Base-by-base conservation (phyloP, 257 asterid species). In the Solanum sitiens region DNA sequence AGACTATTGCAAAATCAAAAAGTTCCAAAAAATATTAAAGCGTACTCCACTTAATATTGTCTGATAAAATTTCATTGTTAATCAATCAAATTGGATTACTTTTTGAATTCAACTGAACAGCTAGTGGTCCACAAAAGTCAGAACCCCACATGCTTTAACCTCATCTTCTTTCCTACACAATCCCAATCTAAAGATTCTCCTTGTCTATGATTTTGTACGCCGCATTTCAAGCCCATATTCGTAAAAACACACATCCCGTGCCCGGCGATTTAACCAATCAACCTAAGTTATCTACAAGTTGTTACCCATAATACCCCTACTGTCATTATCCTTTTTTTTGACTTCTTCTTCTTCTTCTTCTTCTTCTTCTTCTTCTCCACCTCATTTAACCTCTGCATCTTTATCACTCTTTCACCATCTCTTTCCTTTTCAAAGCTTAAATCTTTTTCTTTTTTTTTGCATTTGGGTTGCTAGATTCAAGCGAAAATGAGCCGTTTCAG, bases 401-500 rank as follows among this genome's bases (percentile, higher is more conserved):
- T 30, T 18, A 86, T 56, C 65, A 44, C 50, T 71, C 47, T 18
- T 21, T 70, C 53, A 59, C 74, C 8, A 23, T 83, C 47, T 10
- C 16, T 15, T 35, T 10, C 8, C 27, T 21, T 50, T 47, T 21
- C 40, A 15, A 80, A 53, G 85, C 20, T 32, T 39, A 61, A 59
- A 86, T 10, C 70, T 32, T 32, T 1, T 1, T 30, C 0, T 35
- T 35, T 33, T 33, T 3, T 3, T 47, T 68, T 70, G 50, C 87
- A 3, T 16, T 79, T 39, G 4, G 13, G n/a, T 77, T 27, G 27
- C 83, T 76, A 6, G 86, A 53, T 27, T 87, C 76, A 76, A 88
- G 33, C 86, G 63, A 89, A 88, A 74, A 94, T 94, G 98, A 93
- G 94, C 72, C 76, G 96, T 84, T 90, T 89, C 89, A 90, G 94